phyloP scores from a whole-genome alignment of 2,329 filamentous ascomycete genomes.

The Cladophialophora exuberans region DNA sequence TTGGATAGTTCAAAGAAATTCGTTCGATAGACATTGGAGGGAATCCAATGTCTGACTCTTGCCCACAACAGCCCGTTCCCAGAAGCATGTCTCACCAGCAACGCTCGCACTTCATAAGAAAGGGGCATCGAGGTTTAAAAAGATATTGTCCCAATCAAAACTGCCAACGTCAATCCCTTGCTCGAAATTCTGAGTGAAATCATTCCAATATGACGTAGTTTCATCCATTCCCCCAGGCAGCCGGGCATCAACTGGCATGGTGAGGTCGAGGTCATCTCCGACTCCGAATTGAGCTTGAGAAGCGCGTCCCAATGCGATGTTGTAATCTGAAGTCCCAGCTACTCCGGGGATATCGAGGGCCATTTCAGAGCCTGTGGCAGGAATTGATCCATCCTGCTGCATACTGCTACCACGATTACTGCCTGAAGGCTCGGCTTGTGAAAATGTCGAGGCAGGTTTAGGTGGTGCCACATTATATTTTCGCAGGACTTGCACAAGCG shows the following conservation, averaged over 20 bases:
- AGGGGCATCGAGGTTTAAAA: neutral
- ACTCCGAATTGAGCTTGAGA: neutral
- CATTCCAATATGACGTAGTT: neutral
- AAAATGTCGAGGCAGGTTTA: neutral
- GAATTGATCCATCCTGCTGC: neutral
- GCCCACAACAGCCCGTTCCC: no score
- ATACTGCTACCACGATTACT: neutral
- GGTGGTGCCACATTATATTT: constrained; percentile 30
- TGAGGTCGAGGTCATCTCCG: neutral
- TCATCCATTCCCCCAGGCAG: neutral
- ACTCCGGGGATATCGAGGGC: neutral
- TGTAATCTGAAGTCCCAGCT: neutral
- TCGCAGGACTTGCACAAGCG: constrained; percentile 41
- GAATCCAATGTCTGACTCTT: no score
- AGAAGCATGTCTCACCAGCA: no score
- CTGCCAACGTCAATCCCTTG: neutral
- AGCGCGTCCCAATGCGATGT: neutral
- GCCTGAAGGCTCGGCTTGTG: neutral
- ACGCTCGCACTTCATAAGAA: no score
- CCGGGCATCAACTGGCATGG: neutral
- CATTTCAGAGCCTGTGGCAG: neutral
- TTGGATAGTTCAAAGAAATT: no score
- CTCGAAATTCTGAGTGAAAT: neutral
- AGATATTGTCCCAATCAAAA: neutral
- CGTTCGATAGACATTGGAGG: no score